Conservation (phyloP, 1,139 yeast genomes). For the Yamadazyma friedrichii region DNA sequence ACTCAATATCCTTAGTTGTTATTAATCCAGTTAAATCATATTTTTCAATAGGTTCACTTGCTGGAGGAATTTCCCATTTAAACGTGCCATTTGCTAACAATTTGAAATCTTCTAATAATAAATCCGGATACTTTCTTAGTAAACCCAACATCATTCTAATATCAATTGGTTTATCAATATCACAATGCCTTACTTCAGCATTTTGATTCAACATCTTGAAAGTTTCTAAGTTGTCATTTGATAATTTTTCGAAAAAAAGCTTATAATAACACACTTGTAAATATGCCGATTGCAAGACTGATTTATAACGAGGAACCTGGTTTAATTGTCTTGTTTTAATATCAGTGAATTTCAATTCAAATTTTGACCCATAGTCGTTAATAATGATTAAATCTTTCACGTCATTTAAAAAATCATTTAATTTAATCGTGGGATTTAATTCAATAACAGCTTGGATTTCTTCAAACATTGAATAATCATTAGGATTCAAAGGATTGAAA, state of each 20-base stretch:
- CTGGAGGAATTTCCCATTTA: not conserved
- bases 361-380: conserved; percentile 13
- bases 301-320: conserved; percentile 43
- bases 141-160: conserved; percentile 35
- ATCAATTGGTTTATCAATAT: conserved; percentile 49
- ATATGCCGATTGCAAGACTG: conserved; percentile 49
- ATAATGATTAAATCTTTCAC: conserved; percentile 18
- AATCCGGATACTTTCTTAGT: conserved; percentile 30
- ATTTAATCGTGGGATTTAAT: conserved; percentile 17
- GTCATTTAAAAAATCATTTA: conserved; percentile 20
- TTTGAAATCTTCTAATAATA: conserved; percentile 42
- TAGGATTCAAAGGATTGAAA: conserved; percentile 14
- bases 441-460: conserved; percentile 20
- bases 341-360: conserved; percentile 43
- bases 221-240: conserved; percentile 22
- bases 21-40: conserved; percentile 12
- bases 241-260: conserved; percentile 36
- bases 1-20: conserved; percentile 8
- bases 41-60: not conserved
- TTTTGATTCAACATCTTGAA: conserved; percentile 42
- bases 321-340: conserved; percentile 54
- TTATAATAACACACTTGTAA: conserved; percentile 60
- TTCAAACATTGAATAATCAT: conserved; percentile 23
- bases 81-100: conserved; percentile 51
- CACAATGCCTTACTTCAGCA: conserved; percentile 42